phyloP scores from a whole-genome alignment of 2,329 filamentous ascomycete species.

The Colletotrichum sidae region DNA sequence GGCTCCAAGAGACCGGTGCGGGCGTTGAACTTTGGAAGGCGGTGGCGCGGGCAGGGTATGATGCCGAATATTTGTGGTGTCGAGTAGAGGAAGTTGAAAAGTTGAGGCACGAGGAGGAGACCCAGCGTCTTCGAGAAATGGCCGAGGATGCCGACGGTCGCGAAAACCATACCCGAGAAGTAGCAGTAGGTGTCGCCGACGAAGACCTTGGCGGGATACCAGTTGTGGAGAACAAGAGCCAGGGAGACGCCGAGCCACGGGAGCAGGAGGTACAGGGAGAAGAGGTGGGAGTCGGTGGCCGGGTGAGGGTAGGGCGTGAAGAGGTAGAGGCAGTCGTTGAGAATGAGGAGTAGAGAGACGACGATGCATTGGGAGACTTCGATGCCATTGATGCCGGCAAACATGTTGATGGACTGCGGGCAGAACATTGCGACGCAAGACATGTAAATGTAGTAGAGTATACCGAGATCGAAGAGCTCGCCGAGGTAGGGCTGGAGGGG shows the following conservation, averaged over 20 bases:
- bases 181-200: conserved; percentile 99
- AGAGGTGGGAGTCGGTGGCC: conserved; percentile 93
- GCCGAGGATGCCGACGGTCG: conserved; percentile 93
- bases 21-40: conserved; percentile 89
- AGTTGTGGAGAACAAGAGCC: conserved; percentile 90
- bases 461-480: conserved; percentile 83
- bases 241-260: conserved; percentile 94
- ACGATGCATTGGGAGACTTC: conserved; percentile 95
- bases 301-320: conserved; percentile 88
- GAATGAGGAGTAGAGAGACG: conserved; percentile 82
- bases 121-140: conserved; percentile 98
- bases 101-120: conserved; percentile 90
- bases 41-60: conserved; percentile 91
- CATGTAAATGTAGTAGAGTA: conserved; percentile 97
- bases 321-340: conserved; percentile 92
- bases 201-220: conserved; percentile 95
- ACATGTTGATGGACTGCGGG: conserved; percentile 98
- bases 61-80: conserved; percentile 90
- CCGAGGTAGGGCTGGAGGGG: conserved; percentile 87
- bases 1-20: conserved; percentile 87
- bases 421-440: conserved; percentile 96
- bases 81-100: conserved; percentile 97
- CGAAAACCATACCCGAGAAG: conserved; percentile 99
- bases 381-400: conserved; percentile 99
- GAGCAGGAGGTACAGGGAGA: conserved; percentile 93